Evolutionary conservation across 257 asterid genomes (phyloP), one percentile per base, ranked within the genome.

Genomic region (Solanum dulcamara): DNA sequence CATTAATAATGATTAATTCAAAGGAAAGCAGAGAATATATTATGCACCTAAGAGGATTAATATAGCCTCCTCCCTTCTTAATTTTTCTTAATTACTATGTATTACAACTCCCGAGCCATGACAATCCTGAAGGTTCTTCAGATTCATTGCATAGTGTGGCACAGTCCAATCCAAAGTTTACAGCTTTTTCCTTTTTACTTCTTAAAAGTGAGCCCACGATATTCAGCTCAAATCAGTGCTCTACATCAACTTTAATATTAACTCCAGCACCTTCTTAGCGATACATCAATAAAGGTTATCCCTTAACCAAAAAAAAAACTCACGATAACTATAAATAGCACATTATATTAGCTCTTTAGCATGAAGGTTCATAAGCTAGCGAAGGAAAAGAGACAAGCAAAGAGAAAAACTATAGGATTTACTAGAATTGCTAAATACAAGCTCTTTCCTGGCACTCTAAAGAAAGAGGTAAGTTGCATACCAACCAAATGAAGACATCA

Each of bases 401-500:
- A 1, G 40, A 51, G 42, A 70, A 62, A 84, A 37, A 46, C 42
- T 77, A 77, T 8, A 79, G 64, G 83, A 79, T 79, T n/a, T 28
- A 79, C 42, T 79, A 48, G 18, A 48, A 30, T 9, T 48, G 83
- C 44, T 28, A 79, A 79, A 46, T 48, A 50, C 28, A 48, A 30
- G 64, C n/a, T 15, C 44, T 77, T 77, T 18, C 24, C 20, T 42
- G 38, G 64, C 80, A 66, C 11, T 28, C n/a, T 30, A 80, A 83
- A 62, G 55, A 81, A 32, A 42, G 28, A 79, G 88, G 20, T 74
- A 26, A 59, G 71, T 32, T 51, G 77, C 92, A 50, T 91, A 96
- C 99, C 99, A 96, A 90, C 99, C 99, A 96, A 90, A 96, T 93
- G 91, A 96, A 96, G 89, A 96, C 95, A 90, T 96, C 99, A 26